Conservation (phyloP, 441 rosid genomes). For the Aleurites moluccanus region DNA sequence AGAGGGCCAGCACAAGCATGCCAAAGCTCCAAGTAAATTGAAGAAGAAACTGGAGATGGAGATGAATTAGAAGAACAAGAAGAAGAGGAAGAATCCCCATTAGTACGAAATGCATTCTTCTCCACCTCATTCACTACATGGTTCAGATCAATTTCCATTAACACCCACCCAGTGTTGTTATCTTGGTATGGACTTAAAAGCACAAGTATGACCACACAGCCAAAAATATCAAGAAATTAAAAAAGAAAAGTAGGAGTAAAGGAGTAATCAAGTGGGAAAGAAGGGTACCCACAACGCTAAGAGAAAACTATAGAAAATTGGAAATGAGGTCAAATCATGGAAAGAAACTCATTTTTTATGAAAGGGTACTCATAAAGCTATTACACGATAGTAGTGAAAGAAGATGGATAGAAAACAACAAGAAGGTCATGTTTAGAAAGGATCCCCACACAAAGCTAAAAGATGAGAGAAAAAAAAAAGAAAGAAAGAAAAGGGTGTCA, state of each 20-base stretch:
- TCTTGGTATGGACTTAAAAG: conserved; percentile 19
- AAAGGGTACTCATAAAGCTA: conserved; percentile 30
- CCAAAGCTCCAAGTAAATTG: conserved; percentile 83
- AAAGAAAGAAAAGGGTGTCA: conserved; percentile 35
- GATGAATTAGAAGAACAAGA: conserved; percentile 60
- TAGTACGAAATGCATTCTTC: conserved; percentile 41
- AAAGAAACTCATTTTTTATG: conserved; percentile 24
- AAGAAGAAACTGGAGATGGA: conserved; percentile 48
- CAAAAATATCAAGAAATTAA: conserved; percentile 19
- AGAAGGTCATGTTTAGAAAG: conserved; percentile 32
- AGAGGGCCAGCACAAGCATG: conserved; percentile 98
- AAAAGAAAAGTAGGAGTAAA: conserved; percentile 17
- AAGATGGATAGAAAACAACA: conserved; percentile 37
- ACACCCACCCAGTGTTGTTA: conserved; percentile 32
- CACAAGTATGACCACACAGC: conserved; percentile 33
- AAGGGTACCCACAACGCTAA: conserved; percentile 32
- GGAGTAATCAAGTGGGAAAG: conserved; percentile 27
- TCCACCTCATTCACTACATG: conserved; percentile 59
- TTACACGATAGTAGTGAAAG: conserved; percentile 30
- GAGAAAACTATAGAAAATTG: conserved; percentile 19
- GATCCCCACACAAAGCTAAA: conserved; percentile 19
- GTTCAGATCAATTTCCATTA: conserved; percentile 92
- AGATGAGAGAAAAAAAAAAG: neutral
- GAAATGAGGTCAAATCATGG: conserved; percentile 43
- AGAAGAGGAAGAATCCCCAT: conserved; percentile 64